Base-by-base conservation (phyloP, 2,329 filamentous ascomycete species). In the Calycina herbarum region DNA sequence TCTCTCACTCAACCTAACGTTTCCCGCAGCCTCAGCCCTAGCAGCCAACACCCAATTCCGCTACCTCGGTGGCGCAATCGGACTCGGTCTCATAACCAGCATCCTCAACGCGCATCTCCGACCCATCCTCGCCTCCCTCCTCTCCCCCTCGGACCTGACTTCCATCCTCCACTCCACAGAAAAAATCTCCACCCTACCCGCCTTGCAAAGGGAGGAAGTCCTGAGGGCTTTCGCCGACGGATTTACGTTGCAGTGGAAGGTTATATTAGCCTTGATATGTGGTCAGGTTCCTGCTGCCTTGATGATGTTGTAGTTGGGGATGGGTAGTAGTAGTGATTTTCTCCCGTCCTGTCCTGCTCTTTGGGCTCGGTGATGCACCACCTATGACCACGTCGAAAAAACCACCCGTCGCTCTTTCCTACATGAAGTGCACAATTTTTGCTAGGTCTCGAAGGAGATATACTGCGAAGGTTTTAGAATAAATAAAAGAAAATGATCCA, bases 11-110 rank as follows among this genome's bases (percentile, higher is more conserved):
- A 4, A 11, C 13, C 31, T 10, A 2, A 40, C 29, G 5, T 24
- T 24, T 17, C 6, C n/a, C 48, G 3, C 40, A 61, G 86, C 86
- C 0, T 82, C 85, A 1, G 85, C 84, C 0, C 85, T 88, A 68
- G 86, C 86, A 0, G 82, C 85, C 5, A 79, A 87, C 6, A 83
- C 85, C 1, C 86, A 88, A 73, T 82, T 84, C 2, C 81, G 86
- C 7, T 84, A 87, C 0, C 76, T 89, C 3, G 86, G 86, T 2
- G 86, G 86, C 2, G 83, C 83, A 40, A 78, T 88, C 29, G 86
- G 86, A 1, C 77, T 88, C 40, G 82, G 85, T 0, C 73, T 59
- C 5, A 24, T 40, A 13, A 17, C 31, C 11, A 24, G 13, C 27
- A 24, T 38, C 31, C 33, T 59, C 3, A 59, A 59, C 31, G 35